These are phyloP conservation scores for Mayamaea pseudoterrestris DNA, from an alignment of 108 stramenopile genomes.

Conservation along the genomic window DNA sequence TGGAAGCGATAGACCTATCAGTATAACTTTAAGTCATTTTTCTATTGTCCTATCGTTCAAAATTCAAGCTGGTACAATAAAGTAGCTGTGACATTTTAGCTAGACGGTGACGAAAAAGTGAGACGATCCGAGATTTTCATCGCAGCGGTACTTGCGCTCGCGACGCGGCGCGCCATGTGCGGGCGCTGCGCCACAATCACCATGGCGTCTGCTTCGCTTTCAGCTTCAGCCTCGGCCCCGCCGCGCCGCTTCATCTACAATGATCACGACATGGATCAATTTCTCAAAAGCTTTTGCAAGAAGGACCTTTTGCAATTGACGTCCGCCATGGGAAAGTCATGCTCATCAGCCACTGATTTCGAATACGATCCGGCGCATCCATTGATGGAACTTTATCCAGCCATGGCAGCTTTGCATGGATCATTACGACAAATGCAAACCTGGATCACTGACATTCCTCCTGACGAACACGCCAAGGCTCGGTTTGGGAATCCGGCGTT, in stretches of 20 bases:
- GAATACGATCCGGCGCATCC: slow-evolving; percentile 39
- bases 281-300: slow-evolving; percentile 40
- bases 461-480: slow-evolving; percentile 21
- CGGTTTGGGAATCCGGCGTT: slow-evolving; percentile 80
- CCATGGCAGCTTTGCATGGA: slow-evolving; percentile 71
- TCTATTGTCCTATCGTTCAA: too few relatives aligned
- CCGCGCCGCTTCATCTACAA: slow-evolving; percentile 59
- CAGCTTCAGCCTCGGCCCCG: too few relatives aligned
- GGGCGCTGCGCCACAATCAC: too few relatives aligned
- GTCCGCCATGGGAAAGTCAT: slow-evolving; percentile 60
- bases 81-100: too few relatives aligned
- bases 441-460: slow-evolving; percentile 72
- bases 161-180: too few relatives aligned
- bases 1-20: too few relatives aligned
- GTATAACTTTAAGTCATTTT: too few relatives aligned
- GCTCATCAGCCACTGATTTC: slow-evolving; percentile 13
- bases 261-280: slow-evolving; percentile 61
- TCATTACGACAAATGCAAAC: slow-evolving; percentile 38
- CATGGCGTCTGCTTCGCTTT: too few relatives aligned
- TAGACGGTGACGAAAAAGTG: too few relatives aligned
- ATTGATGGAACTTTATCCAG: slow-evolving; percentile 39
- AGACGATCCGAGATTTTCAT: too few relatives aligned
- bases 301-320: slow-evolving; percentile 52
- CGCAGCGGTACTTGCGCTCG: too few relatives aligned
- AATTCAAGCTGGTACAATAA: too few relatives aligned